Conservation (phyloP, 169 alveolate species). For the Plasmodium relictum region DNA sequence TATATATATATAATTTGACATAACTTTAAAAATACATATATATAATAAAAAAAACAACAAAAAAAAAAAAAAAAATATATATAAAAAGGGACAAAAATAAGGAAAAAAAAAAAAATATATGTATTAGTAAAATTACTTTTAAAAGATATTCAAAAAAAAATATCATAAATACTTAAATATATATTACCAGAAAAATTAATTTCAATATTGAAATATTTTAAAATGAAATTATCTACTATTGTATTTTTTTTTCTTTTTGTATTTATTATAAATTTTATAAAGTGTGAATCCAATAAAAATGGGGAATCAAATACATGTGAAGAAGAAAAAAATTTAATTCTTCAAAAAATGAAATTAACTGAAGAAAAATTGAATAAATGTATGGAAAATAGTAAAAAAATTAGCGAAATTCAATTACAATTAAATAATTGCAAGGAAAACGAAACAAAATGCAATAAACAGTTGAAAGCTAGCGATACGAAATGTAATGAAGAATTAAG, state of each 20-base stretch:
- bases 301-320: conserved; percentile 19
- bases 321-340: conserved; percentile 7
- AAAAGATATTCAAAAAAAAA: too few relatives aligned
- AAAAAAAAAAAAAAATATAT: too few relatives aligned
- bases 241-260: neutral
- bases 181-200: too few relatives aligned
- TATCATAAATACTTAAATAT: too few relatives aligned
- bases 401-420: conserved; percentile 5
- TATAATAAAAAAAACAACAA: too few relatives aligned
- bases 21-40: too few relatives aligned
- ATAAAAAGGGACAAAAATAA: too few relatives aligned
- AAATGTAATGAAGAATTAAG: conserved; percentile 12
- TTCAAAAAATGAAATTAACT: conserved; percentile 1
- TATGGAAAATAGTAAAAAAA: neutral
- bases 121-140: too few relatives aligned
- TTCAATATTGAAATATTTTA: too few relatives aligned
- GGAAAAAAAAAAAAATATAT: too few relatives aligned
- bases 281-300: neutral
- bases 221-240: conserved; percentile 2
- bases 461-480: neutral
- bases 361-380: conserved; percentile 20
- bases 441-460: conserved; percentile 10
- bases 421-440: conserved; percentile 40
- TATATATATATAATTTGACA: too few relatives aligned
- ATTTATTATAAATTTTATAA: neutral